Evolutionary conservation across 768 basidiomycete genomes (phyloP).

Genomic region (Suillus americanus): DNA sequence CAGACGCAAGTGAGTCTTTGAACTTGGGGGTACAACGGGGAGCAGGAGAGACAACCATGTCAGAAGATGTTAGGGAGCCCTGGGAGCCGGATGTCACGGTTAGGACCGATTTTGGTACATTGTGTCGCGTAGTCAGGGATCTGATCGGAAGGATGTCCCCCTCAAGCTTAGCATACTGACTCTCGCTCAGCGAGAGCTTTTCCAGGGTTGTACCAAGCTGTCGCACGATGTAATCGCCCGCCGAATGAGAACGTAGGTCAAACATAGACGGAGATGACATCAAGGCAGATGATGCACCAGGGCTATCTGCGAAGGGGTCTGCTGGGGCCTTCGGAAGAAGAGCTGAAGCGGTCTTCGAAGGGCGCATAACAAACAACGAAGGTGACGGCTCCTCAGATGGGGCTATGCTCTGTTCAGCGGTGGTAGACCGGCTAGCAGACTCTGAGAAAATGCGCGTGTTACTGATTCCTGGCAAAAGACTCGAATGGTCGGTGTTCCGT

Average conservation of each 20-base stretch:
- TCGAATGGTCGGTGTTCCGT: not conserved
- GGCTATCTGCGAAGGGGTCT: not conserved
- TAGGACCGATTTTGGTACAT: not conserved
- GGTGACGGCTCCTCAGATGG: not conserved
- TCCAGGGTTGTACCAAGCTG: not conserved
- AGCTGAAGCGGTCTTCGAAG: not conserved
- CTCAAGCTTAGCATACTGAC: not conserved
- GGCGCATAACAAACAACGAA: not conserved
- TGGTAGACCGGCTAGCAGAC: not conserved
- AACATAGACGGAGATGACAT: not conserved
- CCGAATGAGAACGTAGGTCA: not conserved
- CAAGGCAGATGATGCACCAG: not conserved
- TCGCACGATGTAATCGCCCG: not conserved
- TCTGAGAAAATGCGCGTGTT: not conserved
- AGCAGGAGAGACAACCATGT: conserved; percentile 1
- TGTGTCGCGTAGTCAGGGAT: not conserved
- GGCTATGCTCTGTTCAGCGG: not conserved
- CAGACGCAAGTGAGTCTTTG: not conserved
- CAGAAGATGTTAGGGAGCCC: not conserved
- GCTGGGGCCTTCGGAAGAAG: not conserved
- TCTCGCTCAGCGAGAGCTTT: not conserved
- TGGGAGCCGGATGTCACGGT: not conserved
- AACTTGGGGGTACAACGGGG: not conserved
- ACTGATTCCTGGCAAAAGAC: not conserved
- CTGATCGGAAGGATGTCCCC: not conserved